Conservation (phyloP, 2,329 filamentous ascomycete species). For the Septoria linicola region DNA sequence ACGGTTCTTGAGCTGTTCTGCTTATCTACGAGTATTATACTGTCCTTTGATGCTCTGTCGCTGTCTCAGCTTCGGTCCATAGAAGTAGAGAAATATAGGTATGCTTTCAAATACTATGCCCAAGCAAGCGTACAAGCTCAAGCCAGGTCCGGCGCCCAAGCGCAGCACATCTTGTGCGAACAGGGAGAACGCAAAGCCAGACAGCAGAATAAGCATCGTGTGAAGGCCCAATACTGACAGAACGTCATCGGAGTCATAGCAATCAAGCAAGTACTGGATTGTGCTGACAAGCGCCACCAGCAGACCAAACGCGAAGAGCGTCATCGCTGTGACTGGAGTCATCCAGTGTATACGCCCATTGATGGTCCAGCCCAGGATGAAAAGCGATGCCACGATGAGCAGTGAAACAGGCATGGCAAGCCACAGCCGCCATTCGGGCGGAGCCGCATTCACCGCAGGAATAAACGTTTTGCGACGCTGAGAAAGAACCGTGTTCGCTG, state of each 20-base stretch:
- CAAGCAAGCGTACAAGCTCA: constrained; percentile 41
- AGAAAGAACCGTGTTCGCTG: constrained; percentile 2
- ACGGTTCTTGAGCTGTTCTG: too few species aligned
- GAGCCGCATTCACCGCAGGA: constrained; percentile 18
- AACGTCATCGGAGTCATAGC: constrained; percentile 52
- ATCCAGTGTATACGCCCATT: constrained; percentile 49
- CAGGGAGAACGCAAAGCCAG: constrained; percentile 59
- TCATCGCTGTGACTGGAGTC: constrained; percentile 49
- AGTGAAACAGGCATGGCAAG: constrained; percentile 24
- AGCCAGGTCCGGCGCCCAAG: constrained; percentile 42
- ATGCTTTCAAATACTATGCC: constrained; percentile 4
- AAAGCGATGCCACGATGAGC: constrained; percentile 20
- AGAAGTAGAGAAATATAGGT: constrained; percentile 5
- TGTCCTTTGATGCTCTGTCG: not conserved
- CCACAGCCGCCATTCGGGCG: constrained; percentile 26
- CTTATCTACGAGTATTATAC: not conserved
- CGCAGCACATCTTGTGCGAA: constrained; percentile 53
- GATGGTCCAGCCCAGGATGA: constrained; percentile 36
- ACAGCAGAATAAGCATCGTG: constrained; percentile 53
- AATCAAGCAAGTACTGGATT: constrained; percentile 51
- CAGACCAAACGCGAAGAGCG: constrained; percentile 12
- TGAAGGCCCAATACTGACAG: constrained; percentile 59
- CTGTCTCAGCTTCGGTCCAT: not conserved
- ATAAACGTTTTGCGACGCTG: constrained; percentile 12
- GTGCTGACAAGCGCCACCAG: constrained; percentile 33